Evolutionary conservation across 2,329 filamentous ascomycete species (phyloP).

Genomic region (Teratosphaeria zuluensis): DNA sequence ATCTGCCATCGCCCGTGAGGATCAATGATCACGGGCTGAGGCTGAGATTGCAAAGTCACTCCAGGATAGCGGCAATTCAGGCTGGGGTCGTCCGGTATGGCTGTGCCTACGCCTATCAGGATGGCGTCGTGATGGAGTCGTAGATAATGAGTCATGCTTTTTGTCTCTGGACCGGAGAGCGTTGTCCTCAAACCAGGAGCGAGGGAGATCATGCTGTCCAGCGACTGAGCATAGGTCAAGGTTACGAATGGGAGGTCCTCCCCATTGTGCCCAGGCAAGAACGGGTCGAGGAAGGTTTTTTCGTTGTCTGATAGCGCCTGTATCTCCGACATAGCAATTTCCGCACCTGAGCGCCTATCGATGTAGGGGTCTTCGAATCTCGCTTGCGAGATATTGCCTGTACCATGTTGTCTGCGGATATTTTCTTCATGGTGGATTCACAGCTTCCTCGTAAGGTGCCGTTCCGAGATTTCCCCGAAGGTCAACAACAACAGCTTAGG

Average conservation of each 20-base stretch:
- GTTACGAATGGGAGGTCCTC: constrained; percentile 50
- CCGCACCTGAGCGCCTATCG: too few species aligned
- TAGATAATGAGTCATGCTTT: constrained; percentile 88
- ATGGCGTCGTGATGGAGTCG: constrained; percentile 77
- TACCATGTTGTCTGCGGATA: too few species aligned
- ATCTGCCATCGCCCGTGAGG: constrained; percentile 65
- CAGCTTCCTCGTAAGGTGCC: too few species aligned
- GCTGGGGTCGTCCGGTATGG: constrained; percentile 72
- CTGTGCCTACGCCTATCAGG: constrained; percentile 74
- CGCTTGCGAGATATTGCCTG: neutral
- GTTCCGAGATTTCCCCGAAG: too few species aligned
- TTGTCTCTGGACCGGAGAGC: constrained; percentile 73
- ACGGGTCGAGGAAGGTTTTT: constrained; percentile 40
- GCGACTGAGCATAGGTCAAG: constrained; percentile 81
- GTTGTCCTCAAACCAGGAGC: constrained; percentile 70
- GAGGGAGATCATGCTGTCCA: constrained; percentile 71
- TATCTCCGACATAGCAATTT: constrained; percentile 8
- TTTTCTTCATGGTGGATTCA: too few species aligned
- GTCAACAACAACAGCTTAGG: too few species aligned
- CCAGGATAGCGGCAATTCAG: constrained; percentile 59
- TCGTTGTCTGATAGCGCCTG: constrained; percentile 27
- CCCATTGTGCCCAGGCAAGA: constrained; percentile 29
- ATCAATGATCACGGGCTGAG: constrained; percentile 74
- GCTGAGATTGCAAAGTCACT: constrained; percentile 47
- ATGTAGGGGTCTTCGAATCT: too few species aligned